Evolutionary conservation across 2,329 filamentous ascomycete genomes (phyloP), one percentile per base, ranked within the genome.

Genomic region (Diplocarpon mali): DNA sequence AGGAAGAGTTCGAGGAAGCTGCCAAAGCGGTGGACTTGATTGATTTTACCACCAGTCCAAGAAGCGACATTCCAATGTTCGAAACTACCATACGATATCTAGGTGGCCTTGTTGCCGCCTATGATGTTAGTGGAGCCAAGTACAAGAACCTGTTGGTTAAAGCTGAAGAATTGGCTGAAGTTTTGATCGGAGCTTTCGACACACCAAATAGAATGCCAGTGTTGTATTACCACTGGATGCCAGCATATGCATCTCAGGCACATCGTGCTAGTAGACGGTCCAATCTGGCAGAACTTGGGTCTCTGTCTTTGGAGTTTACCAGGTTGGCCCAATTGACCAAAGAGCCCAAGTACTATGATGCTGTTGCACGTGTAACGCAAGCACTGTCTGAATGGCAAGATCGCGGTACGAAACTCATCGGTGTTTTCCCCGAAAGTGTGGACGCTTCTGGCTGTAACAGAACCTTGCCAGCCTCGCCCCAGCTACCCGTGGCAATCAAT

Each of bases 121-220:
- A 90, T 61, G 90, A 96, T 65, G 72, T 95, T 45, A 89, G 84
- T 42, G 83, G 76, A 14, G 78, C 75, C 6, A 69, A 70, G 50
- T 83, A 94, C 57, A 65, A 72, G 15, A 69, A 83, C 17, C 69
- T 87, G 15, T 66, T 86, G 29, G 71, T 78, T 39, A 86, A 86
- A 60, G 81, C 83, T n/a, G 68, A 79, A 31, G 80, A 86, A 60
- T 67, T 86, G 29, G 83, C 75, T 5, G 80, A 86, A 50, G 73
- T 87, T 46, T 61, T 87, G 31, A 83, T 84, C 63, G 77, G 78
- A 42, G 76, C 80, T 1, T 87, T 87, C 55, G 83, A 87, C 64
- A 95, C 90, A 0, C 89, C 89, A 1, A 95, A 96, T 62, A 79
- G 87, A 55, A 93, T 96, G 85, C 89, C 90, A 2, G 66, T 86